Evolutionary conservation across 2,329 filamentous ascomycete species (phyloP).

Genomic region (Huntiella savannae): DNA sequence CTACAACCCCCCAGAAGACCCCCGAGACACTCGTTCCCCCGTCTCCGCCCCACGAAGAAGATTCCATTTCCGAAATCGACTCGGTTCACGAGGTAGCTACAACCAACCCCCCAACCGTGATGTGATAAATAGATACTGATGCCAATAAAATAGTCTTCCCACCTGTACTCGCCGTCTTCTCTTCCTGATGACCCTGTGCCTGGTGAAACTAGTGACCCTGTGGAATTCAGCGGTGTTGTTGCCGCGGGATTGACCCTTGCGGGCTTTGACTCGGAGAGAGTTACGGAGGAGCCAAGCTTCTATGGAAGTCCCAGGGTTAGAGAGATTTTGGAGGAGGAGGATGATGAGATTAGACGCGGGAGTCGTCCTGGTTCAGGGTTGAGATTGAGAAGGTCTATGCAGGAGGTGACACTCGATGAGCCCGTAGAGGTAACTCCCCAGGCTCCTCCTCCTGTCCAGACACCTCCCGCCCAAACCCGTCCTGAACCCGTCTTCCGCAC

Average conservation of each 20-base stretch:
- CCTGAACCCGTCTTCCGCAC: not conserved
- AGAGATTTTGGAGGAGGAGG: not conserved
- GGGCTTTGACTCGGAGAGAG: not conserved
- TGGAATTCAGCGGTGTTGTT: slow-evolving; percentile 6
- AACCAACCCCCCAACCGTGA: not conserved
- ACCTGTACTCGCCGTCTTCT: slow-evolving; percentile 8
- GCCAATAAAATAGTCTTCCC: slow-evolving; percentile 6
- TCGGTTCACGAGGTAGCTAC: slow-evolving; percentile 6
- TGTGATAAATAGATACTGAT: slow-evolving; percentile 5
- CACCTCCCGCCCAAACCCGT: not conserved
- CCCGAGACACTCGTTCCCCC: too few relatives aligned
- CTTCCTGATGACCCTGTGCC: slow-evolving; percentile 1
- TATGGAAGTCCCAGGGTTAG: slow-evolving; percentile 1
- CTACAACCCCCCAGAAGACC: too few relatives aligned
- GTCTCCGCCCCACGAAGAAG: slow-evolving; percentile 1
- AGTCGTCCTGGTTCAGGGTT: not conserved
- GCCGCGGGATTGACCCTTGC: slow-evolving; percentile 5
- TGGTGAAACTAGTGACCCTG: not conserved
- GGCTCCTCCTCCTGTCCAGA: not conserved
- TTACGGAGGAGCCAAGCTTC: slow-evolving; percentile 6
- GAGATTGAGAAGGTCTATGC: slow-evolving; percentile 48
- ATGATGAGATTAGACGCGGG: not conserved
- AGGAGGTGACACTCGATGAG: not conserved
- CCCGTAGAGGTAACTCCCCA: not conserved
- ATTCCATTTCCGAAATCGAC: slow-evolving; percentile 10